A percentile compares a stretch with the other conserved stretches of the same genome.
phyloP scores from a whole-genome alignment of 306 rosid genomes.

The Urtica urens region DNA sequence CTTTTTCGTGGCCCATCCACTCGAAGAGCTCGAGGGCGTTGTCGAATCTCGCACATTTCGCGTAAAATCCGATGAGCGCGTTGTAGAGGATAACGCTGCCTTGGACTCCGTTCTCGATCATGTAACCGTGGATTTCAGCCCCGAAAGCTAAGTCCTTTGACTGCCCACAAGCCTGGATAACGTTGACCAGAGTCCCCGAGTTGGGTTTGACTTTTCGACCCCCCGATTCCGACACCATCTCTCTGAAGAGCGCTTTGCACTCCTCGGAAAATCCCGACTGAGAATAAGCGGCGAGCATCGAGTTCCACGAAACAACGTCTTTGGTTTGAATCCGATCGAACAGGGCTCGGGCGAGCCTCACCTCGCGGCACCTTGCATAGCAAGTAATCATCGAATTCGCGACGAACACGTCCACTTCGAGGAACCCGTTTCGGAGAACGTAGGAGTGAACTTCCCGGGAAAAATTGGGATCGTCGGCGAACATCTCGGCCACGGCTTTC shows the following conservation, averaged over 20 bases:
- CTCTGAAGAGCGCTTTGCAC: constrained; percentile 49
- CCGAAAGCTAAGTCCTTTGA: constrained; percentile 58
- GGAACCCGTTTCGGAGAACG: constrained; percentile 31
- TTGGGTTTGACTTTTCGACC: constrained; percentile 33
- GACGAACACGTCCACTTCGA: constrained; percentile 51
- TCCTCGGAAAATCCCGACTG: constrained; percentile 52
- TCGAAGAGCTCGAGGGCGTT: constrained; percentile 57
- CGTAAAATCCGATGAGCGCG: constrained; percentile 66
- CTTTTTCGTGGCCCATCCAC: constrained; percentile 57
- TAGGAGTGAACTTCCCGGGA: constrained; percentile 49
- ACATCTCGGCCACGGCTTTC: constrained; percentile 44
- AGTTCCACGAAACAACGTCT: constrained; percentile 76
- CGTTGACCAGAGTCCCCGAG: constrained; percentile 43
- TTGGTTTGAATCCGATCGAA: constrained; percentile 45
- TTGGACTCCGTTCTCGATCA: constrained; percentile 36
- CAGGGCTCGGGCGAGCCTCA: constrained; percentile 39
- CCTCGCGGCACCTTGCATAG: constrained; percentile 51
- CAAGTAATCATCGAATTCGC: constrained; percentile 50
- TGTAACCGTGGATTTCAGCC: constrained; percentile 43
- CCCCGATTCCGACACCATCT: constrained; percentile 42
- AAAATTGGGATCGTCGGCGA: constrained; percentile 8
- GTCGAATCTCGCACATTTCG: constrained; percentile 73
- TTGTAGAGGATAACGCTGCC: constrained; percentile 47
- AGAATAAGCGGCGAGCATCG: constrained; percentile 79
- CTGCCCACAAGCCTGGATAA: constrained; percentile 87